Evolutionary conservation across 345 rosid genomes (phyloP).

Genomic region (Cardiospermum halicacabum): DNA sequence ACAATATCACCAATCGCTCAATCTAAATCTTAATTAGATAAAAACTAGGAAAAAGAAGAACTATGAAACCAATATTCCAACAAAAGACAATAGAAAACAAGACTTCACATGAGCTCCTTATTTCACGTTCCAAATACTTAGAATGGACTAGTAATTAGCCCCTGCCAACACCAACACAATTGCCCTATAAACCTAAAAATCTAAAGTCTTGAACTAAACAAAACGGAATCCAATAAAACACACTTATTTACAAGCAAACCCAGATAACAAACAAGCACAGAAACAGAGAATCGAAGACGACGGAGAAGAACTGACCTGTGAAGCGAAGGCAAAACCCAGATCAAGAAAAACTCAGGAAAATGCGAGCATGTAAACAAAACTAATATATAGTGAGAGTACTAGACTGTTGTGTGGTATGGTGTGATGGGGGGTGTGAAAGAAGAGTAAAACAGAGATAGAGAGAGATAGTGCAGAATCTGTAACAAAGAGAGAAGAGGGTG

Average conservation of each 20-base stretch:
- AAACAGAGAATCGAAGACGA: neutral
- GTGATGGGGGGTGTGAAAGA: constrained; percentile 7
- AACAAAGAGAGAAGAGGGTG: constrained; percentile 5
- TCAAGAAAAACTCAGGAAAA: constrained; percentile 8
- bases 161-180: no score
- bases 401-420: neutral
- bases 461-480: constrained; percentile 23
- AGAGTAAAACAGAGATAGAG: constrained; percentile 5
- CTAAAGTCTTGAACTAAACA: neutral
- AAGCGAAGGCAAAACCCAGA: neutral
- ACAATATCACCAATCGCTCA: neutral
- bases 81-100: neutral
- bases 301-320: constrained; percentile 9
- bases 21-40: neutral
- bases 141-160: no score
- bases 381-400: neutral
- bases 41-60: neutral
- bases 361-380: neutral
- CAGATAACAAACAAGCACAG: neutral
- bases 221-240: neutral
- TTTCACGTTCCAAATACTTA: neutral
- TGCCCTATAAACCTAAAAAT: no score
- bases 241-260: neutral
- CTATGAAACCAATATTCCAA: neutral
- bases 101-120: neutral